These are phyloP conservation scores for Starmerella powellii DNA, from an alignment of 805 yeast species.

Conservation along the genomic window DNA sequence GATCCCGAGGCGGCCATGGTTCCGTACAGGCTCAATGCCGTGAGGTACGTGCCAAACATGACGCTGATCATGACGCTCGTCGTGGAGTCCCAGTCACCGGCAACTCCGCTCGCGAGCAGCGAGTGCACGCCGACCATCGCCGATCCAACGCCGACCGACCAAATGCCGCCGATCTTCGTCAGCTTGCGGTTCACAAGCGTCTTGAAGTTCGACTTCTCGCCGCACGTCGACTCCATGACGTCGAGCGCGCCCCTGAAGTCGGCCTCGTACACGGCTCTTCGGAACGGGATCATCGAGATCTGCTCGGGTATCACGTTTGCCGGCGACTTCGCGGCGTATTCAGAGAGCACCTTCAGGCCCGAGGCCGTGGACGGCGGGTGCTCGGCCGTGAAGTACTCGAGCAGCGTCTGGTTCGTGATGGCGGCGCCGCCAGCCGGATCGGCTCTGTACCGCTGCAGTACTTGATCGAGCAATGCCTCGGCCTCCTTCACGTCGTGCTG, in stretches of 20 bases:
- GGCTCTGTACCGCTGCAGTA: conserved; percentile 16
- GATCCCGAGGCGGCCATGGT: conserved; percentile 39
- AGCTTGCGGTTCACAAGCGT: conserved; percentile 29
- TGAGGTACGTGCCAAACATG: conserved; percentile 39
- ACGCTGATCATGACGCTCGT: conserved; percentile 32
- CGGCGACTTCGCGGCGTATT: conserved; percentile 15
- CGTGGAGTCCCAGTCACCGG: conserved; percentile 31
- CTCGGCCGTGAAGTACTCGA: conserved; percentile 19
- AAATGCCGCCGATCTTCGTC: conserved; percentile 28
- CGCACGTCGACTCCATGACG: conserved; percentile 50
- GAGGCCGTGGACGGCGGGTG: conserved; percentile 23
- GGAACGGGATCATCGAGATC: conserved; percentile 48
- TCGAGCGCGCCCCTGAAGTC: conserved; percentile 46
- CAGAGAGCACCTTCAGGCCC: conserved; percentile 18
- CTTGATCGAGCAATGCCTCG: conserved; percentile 15
- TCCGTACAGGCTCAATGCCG: conserved; percentile 38
- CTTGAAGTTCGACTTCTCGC: conserved; percentile 39
- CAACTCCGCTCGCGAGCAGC: conserved; percentile 33
- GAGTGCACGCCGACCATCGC: conserved; percentile 38
- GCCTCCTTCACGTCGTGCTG: conserved; percentile 22
- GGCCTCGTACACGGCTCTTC: conserved; percentile 46
- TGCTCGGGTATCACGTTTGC: conserved; percentile 14
- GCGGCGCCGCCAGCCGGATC: not conserved
- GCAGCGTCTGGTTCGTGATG: conserved; percentile 19
- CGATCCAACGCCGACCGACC: conserved; percentile 30